These are phyloP conservation scores for Ilex aquifolium DNA, from an alignment of 257 asterid genomes.

Conservation along the genomic window DNA sequence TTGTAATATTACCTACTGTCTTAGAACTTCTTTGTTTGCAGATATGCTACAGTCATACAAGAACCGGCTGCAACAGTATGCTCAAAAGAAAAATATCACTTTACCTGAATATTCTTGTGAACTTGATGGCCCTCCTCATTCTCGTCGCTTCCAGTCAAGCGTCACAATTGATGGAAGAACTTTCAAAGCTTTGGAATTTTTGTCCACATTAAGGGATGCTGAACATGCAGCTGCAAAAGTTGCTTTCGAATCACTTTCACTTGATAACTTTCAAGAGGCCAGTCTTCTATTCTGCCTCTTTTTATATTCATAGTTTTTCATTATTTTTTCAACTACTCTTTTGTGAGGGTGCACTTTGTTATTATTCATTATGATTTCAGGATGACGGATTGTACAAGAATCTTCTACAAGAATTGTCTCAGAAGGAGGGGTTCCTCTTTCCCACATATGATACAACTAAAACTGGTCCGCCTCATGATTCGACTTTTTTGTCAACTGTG, in stretches of 20 bases:
- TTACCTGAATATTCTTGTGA: slow-evolving; percentile 52
- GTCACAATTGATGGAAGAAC: slow-evolving; percentile 44
- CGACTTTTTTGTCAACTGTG: slow-evolving; percentile 46
- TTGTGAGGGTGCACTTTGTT: not conserved
- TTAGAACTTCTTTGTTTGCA: slow-evolving; percentile 13
- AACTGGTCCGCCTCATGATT: slow-evolving; percentile 44
- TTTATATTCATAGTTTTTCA: not conserved
- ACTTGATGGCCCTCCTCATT: slow-evolving; percentile 71
- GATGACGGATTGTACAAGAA: slow-evolving; percentile 59
- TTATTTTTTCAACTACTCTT: not conserved
- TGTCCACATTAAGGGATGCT: slow-evolving; percentile 63
- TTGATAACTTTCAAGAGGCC: slow-evolving; percentile 50
- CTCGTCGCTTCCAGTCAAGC: slow-evolving; percentile 50
- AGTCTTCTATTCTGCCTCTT: slow-evolving; percentile 10
- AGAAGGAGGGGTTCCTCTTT: slow-evolving; percentile 37
- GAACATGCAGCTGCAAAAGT: slow-evolving; percentile 81
- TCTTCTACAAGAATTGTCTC: slow-evolving; percentile 62
- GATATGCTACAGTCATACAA: slow-evolving; percentile 51
- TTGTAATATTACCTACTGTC: not conserved
- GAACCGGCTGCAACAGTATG: slow-evolving; percentile 57
- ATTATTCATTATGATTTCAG: slow-evolving; percentile 25
- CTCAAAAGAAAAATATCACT: slow-evolving; percentile 42
- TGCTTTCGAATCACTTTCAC: slow-evolving; percentile 54
- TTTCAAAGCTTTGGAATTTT: slow-evolving; percentile 43
- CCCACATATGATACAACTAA: slow-evolving; percentile 47